Base-by-base conservation (phyloP, 495 filamentous ascomycete species). In the Neurospora sp. region DNA sequence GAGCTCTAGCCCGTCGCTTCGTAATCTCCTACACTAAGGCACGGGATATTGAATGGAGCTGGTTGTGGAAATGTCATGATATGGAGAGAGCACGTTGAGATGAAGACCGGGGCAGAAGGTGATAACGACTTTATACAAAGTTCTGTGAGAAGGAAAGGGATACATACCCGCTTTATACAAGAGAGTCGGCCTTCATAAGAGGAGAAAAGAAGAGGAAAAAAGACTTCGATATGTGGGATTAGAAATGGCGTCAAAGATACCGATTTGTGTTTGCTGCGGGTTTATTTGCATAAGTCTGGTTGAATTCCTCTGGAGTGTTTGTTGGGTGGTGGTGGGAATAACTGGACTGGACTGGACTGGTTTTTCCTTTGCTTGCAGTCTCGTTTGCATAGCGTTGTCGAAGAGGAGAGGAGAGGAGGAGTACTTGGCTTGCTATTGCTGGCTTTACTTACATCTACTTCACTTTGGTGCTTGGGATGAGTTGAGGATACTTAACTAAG, bases 1-100 rank as follows among this genome's bases (percentile, higher is more conserved):
- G 6, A 94, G 92, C 73, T 90, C 91, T 41, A 93, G 89, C 74
- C 91, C 92, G 16, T 93, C 91, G 37, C 78, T 94, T 73, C 88
- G 90, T 75, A 93, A 94, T 77, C 80, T 94, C 70, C 85, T 94
- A 41, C 92, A 89, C 40, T 93, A 79, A 74, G 31, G 22, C 20
- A 14, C 3, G 27, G 70, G 20, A n/a, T 40, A 31, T 20, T 59
- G 1, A 12, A 6, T 59, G 48, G 48, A 7, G 20, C 2, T 59
- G 14, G 27, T 5, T 35, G 27, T 66, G 53, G 1, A 66, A n/a
- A 9, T 59, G 20, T 31, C 40, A 37, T n/a, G 3, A 2, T 31
- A 71, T 27, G 14, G 69, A 70, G 5, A 42, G 12, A 14, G 27
- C 27, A 31, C 27, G 27, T 2, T 31, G 27, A 31, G 27, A 73